These are phyloP conservation scores for Vigna mungo DNA, from an alignment of 306 rosid genomes.

Conservation along the genomic window DNA sequence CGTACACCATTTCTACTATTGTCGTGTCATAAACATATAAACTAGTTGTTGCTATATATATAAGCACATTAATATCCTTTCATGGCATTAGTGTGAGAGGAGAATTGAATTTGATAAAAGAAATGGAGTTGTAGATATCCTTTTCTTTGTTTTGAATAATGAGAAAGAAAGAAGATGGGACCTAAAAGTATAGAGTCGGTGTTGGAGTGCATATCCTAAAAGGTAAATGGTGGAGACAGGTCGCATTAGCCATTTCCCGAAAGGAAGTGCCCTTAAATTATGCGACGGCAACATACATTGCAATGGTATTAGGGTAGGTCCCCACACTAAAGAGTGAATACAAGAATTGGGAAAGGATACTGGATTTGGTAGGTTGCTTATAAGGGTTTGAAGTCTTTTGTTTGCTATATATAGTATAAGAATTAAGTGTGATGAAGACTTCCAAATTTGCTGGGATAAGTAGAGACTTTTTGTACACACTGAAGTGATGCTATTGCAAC, in stretches of 20 bases:
- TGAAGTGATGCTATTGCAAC: background rate
- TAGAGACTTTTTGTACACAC: slow-evolving; percentile 32
- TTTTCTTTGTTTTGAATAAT: too few species aligned
- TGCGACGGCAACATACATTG: background rate
- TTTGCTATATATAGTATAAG: slow-evolving; percentile 12
- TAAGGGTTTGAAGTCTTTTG: background rate
- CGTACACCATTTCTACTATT: background rate
- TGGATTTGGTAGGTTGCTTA: slow-evolving; percentile 31
- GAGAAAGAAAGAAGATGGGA: slow-evolving; percentile 11
- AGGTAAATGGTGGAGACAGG: slow-evolving; percentile 14
- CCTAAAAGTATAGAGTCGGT: slow-evolving; percentile 20
- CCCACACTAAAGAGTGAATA: slow-evolving; percentile 2
- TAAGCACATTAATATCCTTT: too few species aligned
- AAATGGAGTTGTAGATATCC: too few species aligned
- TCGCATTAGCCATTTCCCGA: background rate
- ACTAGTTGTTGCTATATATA: too few species aligned
- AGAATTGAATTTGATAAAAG: too few species aligned
- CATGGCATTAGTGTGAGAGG: too few species aligned
- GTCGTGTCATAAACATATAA: background rate
- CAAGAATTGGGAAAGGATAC: slow-evolving; percentile 15
- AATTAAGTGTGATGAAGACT: slow-evolving; percentile 30
- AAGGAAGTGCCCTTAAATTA: slow-evolving; percentile 26
- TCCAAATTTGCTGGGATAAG: slow-evolving; percentile 36
- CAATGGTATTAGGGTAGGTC: slow-evolving; percentile 16
- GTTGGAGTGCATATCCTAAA: background rate